These are phyloP conservation scores for Letharia lupina DNA, from an alignment of 495 filamentous ascomycete genomes.

Conservation along the genomic window DNA sequence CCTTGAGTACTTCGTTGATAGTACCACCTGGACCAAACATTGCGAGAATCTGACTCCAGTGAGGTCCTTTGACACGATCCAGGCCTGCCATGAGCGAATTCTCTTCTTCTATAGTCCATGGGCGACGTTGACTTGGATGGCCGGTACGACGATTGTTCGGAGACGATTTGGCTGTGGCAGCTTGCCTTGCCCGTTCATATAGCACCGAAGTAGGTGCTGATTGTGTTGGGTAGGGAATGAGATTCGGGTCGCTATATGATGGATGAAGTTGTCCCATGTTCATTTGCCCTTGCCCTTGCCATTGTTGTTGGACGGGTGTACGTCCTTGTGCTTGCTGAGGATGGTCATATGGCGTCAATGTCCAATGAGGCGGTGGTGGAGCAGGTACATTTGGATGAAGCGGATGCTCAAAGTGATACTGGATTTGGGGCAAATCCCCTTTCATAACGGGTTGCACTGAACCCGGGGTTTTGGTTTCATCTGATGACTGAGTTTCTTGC, in stretches of 20 bases:
- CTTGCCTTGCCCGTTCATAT: conserved; percentile 74
- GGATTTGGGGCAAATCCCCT: conserved; percentile 26
- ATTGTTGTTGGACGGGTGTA: conserved; percentile 12
- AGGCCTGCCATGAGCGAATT: conserved; percentile 87
- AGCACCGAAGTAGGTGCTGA: conserved; percentile 68
- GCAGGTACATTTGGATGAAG: conserved; percentile 24
- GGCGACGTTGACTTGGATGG: conserved; percentile 72
- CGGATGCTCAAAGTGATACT: conserved; percentile 26
- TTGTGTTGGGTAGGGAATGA: conserved; percentile 56
- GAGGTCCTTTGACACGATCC: conserved; percentile 83
- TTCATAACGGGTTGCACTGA: conserved; percentile 25
- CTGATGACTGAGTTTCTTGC: conserved; percentile 23
- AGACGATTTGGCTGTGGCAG: conserved; percentile 70
- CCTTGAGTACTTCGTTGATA: conserved; percentile 78
- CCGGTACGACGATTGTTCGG: conserved; percentile 66
- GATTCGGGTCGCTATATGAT: conserved; percentile 21
- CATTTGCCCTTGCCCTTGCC: conserved; percentile 16
- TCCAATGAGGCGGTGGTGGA: conserved; percentile 21
- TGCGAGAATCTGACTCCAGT: conserved; percentile 90
- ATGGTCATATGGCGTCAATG: conserved; percentile 22
- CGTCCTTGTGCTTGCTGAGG: conserved; percentile 36
- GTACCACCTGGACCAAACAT: conserved; percentile 80
- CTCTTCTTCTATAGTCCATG: conserved; percentile 88
- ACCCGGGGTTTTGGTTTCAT: conserved; percentile 22
- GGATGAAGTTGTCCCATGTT: conserved; percentile 25